phyloP scores from a whole-genome alignment of 169 alveolate species.

The Plasmodium malariae region DNA sequence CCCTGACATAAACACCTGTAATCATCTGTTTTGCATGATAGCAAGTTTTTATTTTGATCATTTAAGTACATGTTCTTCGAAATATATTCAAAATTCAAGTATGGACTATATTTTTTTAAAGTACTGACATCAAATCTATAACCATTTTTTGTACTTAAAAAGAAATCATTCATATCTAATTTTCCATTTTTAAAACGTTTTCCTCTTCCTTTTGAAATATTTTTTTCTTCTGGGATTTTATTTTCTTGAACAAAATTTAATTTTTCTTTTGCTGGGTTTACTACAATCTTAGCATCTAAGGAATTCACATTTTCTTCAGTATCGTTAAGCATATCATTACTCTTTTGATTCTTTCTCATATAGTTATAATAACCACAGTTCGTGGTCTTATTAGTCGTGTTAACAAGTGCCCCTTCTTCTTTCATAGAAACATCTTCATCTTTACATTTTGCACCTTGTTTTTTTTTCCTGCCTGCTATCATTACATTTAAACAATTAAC shows the following conservation, averaged over 20 bases:
- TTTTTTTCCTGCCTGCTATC: too few species aligned
- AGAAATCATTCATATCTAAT: constrained; percentile 14
- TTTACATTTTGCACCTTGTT: background rate
- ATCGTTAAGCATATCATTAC: too few species aligned
- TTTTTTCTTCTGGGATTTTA: too few species aligned
- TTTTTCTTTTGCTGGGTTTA: too few species aligned
- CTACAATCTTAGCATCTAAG: too few species aligned
- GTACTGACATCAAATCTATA: constrained; percentile 21
- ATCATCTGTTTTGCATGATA: constrained; percentile 46
- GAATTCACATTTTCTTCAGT: too few species aligned
- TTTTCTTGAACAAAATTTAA: too few species aligned
- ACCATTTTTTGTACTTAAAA: constrained; percentile 19
- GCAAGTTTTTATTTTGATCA: constrained; percentile 34
- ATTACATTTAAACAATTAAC: too few species aligned
- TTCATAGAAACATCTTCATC: constrained; percentile 11
- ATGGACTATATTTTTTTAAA: constrained; percentile 36
- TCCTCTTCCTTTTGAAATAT: constrained; percentile 14
- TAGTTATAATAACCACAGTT: too few species aligned
- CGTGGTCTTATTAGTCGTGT: too few species aligned
- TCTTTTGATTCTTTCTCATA: too few species aligned
- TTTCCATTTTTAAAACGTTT: constrained; percentile 26
- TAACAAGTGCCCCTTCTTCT: too few species aligned
- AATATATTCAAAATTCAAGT: constrained; percentile 40
- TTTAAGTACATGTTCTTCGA: constrained; percentile 9
- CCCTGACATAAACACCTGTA: constrained; percentile 73